Evolutionary conservation across 2,329 filamentous ascomycete genomes (phyloP), one percentile per base, ranked within the genome.

Genomic region (Xylariomycetidae sp.): DNA sequence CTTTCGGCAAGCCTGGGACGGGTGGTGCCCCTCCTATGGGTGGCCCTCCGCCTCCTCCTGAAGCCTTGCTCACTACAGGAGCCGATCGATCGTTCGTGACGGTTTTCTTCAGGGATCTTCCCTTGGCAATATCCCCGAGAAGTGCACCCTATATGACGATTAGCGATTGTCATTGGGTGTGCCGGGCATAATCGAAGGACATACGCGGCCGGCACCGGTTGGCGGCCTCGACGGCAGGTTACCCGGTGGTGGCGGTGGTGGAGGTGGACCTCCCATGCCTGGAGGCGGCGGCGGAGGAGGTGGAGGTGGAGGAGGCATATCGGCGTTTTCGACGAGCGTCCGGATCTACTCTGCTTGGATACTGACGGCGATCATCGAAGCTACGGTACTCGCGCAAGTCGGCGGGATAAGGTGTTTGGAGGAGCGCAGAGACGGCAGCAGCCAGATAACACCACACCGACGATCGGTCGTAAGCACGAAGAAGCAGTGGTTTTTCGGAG

Each of bases 1-100:
- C 68, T 50, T 64, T 66, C 13, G 66, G 60, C 49, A 81, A 61
- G 28, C 74, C 76, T 15, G 86, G 86, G n/a, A 95, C 70, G 15
- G 89, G 84, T 25, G 89, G 89, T 30, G 88, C 89, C 42, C 85
- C 82, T 46, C 79, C 82, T 36, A 85, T 64, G 10, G 82, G 73
- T 34, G 74, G 79, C 10, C 74, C 72, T 19, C 69, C 72, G 15
- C 69, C 68, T 31, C 72, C 67, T 31, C 69, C 70, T 33, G 71
- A 69, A 31, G 69, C 52, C 35, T 74, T 77, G 40, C 62, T 74
- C 36, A 96, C 59, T 31, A 74, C 51, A 1, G 90, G 90, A 6
- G 87, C 87, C 15, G 89, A 96, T 60, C 90, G 82, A 61, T 97
- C 90, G 63, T 97, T 96, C 48, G 89, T 86, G 36, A 88, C 82